Percentiles rank a stretch among this genome's conserved stretches.
Evolutionary conservation across 179 eudicot species (phyloP).

Genomic region (Actinidia polygama): DNA sequence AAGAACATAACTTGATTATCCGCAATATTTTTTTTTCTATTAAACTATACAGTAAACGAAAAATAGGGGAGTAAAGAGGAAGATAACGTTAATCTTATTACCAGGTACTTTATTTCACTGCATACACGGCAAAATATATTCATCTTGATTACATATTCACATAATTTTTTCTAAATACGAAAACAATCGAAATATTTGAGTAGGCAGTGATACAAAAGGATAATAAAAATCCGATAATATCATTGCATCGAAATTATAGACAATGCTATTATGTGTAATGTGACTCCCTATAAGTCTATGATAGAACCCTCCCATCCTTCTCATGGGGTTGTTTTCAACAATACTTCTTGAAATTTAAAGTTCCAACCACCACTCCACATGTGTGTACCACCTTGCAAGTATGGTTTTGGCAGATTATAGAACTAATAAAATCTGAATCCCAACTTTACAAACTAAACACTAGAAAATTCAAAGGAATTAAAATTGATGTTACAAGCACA

Average conservation of each 20-base stretch:
- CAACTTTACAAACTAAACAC: neutral
- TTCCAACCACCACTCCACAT: constrained; percentile 16
- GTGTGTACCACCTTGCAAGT: neutral
- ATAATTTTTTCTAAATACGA: too few relatives aligned
- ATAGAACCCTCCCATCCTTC: neutral
- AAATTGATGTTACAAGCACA: neutral
- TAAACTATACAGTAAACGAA: too few relatives aligned
- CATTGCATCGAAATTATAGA: neutral
- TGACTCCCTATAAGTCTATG: neutral
- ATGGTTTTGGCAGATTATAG: constrained; percentile 8
- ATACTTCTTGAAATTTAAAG: constrained; percentile 19
- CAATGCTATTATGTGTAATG: neutral
- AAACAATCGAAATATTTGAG: too few relatives aligned
- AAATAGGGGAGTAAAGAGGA: too few relatives aligned
- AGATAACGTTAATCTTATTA: too few relatives aligned
- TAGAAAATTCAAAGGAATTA: neutral
- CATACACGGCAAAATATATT: too few relatives aligned
- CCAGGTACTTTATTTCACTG: too few relatives aligned
- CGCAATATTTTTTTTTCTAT: too few relatives aligned
- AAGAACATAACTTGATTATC: too few relatives aligned
- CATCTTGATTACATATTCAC: too few relatives aligned
- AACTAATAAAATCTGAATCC: constrained; percentile 1
- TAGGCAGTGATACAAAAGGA: too few relatives aligned
- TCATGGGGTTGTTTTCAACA: constrained; percentile 15
- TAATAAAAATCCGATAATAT: too few relatives aligned